Percentiles rank a stretch among this genome's conserved stretches.
Conservation (phyloP, 305 asterid genomes). For the Stenogyne calaminthoides region DNA sequence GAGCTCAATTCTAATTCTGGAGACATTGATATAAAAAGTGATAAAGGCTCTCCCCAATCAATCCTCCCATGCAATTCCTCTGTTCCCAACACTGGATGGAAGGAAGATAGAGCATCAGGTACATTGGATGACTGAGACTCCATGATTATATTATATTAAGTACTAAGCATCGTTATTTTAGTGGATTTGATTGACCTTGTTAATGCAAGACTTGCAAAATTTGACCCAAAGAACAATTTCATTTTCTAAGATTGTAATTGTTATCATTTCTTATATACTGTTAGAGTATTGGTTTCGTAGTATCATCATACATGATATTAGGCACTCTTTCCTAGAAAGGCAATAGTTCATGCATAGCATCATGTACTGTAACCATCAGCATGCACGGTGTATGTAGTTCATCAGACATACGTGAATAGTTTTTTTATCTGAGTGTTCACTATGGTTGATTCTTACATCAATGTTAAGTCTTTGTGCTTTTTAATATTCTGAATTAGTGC, state of each 20-base stretch:
- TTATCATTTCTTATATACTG: background rate
- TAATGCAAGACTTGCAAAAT: background rate
- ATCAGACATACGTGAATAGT: background rate
- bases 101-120: constrained; percentile 38
- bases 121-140: constrained; percentile 12
- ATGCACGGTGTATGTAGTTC: background rate
- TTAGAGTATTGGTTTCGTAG: background rate
- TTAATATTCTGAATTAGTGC: background rate
- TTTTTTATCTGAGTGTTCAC: background rate
- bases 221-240: background rate
- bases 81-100: constrained; percentile 13
- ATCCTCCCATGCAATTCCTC: constrained; percentile 22
- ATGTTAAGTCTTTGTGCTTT: background rate
- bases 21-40: constrained; percentile 33
- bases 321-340: background rate
- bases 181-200: constrained; percentile 10
- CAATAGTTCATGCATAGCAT: background rate
- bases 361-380: background rate
- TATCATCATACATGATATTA: background rate
- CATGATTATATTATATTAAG: background rate
- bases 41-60: constrained; percentile 32
- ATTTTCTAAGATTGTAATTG: background rate
- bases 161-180: background rate
- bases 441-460: background rate
- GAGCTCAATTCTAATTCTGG: constrained; percentile 36